Evolutionary conservation across 495 filamentous ascomycete genomes (phyloP).

Genomic region (Annulohypoxylon stygium): DNA sequence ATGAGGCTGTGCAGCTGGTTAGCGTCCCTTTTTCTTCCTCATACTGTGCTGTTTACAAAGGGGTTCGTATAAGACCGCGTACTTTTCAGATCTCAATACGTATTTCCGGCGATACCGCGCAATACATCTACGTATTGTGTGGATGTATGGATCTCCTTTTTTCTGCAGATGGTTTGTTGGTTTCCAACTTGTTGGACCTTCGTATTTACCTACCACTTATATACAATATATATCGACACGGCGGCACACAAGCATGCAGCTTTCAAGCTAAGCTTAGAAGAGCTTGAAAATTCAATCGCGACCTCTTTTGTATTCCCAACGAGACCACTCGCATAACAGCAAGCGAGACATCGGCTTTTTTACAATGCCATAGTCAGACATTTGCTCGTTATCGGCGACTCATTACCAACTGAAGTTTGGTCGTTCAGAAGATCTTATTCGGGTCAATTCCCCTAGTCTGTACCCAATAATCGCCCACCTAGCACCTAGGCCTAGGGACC

Average conservation of each 20-base stretch:
- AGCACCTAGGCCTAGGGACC: background rate
- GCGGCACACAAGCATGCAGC: constrained; percentile 9
- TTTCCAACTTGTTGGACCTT: constrained; percentile 16
- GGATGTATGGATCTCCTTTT: constrained; percentile 32
- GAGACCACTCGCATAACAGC: constrained; percentile 15
- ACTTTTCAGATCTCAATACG: constrained; percentile 9
- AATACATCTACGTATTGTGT: constrained; percentile 18
- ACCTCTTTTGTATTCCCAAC: constrained; percentile 30
- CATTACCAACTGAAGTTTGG: background rate
- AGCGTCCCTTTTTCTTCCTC: constrained; percentile 15
- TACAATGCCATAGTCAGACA: background rate
- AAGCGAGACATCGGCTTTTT: constrained; percentile 16
- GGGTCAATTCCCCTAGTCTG: background rate
- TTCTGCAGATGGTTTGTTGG: constrained; percentile 39
- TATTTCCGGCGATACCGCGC: constrained; percentile 27
- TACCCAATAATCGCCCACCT: no score
- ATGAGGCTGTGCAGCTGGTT: constrained; percentile 45
- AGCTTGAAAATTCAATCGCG: constrained; percentile 35
- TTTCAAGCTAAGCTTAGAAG: constrained; percentile 28
- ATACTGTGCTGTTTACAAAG: constrained; percentile 41
- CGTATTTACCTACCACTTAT: constrained; percentile 36
- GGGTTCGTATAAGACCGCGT: constrained; percentile 25
- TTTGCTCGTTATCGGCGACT: background rate
- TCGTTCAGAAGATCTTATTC: background rate
- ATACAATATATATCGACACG: constrained; percentile 24